A percentile compares a stretch with the other conserved stretches of the same genome.
These are phyloP conservation scores for Annulohypoxylon truncatum DNA, from an alignment of 2,329 filamentous ascomycete species.

Conservation along the genomic window DNA sequence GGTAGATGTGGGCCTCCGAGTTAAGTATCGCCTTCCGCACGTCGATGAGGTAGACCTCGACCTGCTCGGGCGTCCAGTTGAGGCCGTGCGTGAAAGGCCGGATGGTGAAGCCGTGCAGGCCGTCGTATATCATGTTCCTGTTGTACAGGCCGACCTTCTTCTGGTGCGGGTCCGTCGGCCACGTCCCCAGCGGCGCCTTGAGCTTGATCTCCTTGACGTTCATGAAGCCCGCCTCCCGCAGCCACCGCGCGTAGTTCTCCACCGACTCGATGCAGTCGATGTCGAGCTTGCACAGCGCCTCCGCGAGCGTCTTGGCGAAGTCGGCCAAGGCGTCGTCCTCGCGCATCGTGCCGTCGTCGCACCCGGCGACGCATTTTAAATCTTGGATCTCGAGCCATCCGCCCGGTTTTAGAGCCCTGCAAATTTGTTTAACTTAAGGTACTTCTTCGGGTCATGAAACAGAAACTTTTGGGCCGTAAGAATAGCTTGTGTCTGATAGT, in stretches of 20 bases:
- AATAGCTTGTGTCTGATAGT: neutral
- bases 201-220: slow-evolving; percentile 26
- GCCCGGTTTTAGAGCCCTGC: slow-evolving; percentile 63
- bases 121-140: slow-evolving; percentile 38
- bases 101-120: slow-evolving; percentile 39
- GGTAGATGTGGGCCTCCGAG: slow-evolving; percentile 58
- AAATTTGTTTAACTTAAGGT: neutral
- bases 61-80: slow-evolving; percentile 52
- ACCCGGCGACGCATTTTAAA: slow-evolving; percentile 60
- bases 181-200: slow-evolving; percentile 33
- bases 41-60: slow-evolving; percentile 62
- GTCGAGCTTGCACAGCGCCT: slow-evolving; percentile 21
- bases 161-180: slow-evolving; percentile 31
- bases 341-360: slow-evolving; percentile 55
- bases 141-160: slow-evolving; percentile 33
- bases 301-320: slow-evolving; percentile 52
- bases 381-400: slow-evolving; percentile 68
- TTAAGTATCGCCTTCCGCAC: slow-evolving; percentile 59
- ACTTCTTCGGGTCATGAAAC: too few species aligned
- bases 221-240: slow-evolving; percentile 35
- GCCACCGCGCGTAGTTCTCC: slow-evolving; percentile 24
- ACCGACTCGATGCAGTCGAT: slow-evolving; percentile 25
- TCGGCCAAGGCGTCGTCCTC: slow-evolving; percentile 55
- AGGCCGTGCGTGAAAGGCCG: slow-evolving; percentile 34
- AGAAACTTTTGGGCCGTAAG: too few species aligned